Evolutionary conservation across 371 early-diverging fungal genomes (phyloP).

Genomic region (Apophysomyces sp.): DNA sequence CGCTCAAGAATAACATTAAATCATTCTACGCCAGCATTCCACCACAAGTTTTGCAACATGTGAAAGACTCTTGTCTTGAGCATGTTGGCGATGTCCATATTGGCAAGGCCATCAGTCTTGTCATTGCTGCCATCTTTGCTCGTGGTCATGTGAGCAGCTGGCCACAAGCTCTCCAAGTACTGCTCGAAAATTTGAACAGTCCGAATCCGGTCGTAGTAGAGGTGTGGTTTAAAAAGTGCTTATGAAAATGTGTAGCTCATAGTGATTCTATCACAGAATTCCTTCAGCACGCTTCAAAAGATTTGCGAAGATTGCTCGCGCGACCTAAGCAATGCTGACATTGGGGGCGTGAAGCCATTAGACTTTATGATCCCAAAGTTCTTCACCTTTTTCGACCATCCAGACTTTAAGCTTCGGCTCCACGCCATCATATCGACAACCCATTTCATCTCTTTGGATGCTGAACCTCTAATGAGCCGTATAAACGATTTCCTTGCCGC

Average conservation of each 20-base stretch:
- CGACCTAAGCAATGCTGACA: conserved; percentile 67
- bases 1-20: conserved; percentile 85
- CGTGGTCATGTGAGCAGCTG: conserved; percentile 72
- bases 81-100: conserved; percentile 77
- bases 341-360: conserved; percentile 73
- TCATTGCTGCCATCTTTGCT: conserved; percentile 82
- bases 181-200: conserved; percentile 75
- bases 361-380: conserved; percentile 86
- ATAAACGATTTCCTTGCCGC: conserved; percentile 74
- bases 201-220: conserved; percentile 72
- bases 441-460: conserved; percentile 76
- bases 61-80: conserved; percentile 71
- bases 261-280: conserved; percentile 56
- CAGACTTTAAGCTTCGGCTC: conserved; percentile 70
- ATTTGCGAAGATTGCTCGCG: conserved; percentile 91
- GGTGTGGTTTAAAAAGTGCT: conserved; percentile 40
- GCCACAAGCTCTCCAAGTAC: conserved; percentile 78
- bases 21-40: conserved; percentile 59
- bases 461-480: conserved; percentile 69
- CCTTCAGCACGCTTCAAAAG: conserved; percentile 84
- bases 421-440: conserved; percentile 77
- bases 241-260: neutral
- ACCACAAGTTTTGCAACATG: conserved; percentile 68
- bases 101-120: conserved; percentile 64
- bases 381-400: conserved; percentile 75